Percentiles rank a stretch among this genome's conserved stretches.
phyloP scores from a whole-genome alignment of 2,329 filamentous ascomycete genomes.

The Botrytis deweyae region DNA sequence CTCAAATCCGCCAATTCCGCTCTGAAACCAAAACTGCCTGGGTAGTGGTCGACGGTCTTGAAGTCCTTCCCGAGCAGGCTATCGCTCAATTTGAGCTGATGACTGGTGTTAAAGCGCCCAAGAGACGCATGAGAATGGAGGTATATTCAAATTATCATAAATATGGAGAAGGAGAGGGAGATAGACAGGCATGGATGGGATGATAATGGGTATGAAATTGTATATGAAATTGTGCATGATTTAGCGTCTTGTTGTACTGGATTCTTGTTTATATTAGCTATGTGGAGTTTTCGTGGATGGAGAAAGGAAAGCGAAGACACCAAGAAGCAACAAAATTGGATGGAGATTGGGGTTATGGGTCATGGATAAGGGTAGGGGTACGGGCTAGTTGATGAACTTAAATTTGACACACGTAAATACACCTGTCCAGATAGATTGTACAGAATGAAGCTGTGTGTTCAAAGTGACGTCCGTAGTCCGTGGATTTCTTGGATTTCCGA shows the following conservation, averaged over 20 bases:
- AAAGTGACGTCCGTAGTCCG: neutral
- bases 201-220: neutral
- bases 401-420: too few species aligned
- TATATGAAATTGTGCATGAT: neutral
- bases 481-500: too few species aligned
- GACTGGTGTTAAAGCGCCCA: slow-evolving; percentile 69
- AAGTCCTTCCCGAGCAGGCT: slow-evolving; percentile 74
- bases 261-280: neutral
- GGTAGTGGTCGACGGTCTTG: slow-evolving; percentile 74
- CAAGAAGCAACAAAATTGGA: neutral
- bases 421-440: neutral
- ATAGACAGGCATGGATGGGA: neutral
- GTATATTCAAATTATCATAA: slow-evolving; percentile 35
- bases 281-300: neutral
- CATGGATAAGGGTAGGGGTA: neutral
- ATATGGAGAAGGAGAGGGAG: slow-evolving; percentile 27
- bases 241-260: neutral
- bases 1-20: slow-evolving; percentile 55
- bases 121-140: slow-evolving; percentile 62
- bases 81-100: slow-evolving; percentile 82
- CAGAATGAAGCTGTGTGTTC: neutral
- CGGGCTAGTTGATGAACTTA: neutral
- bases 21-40: slow-evolving; percentile 58
- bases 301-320: neutral
- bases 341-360: neutral